Conservation (phyloP, 176 grass and related monocot species). For the Guadua angustifolia region DNA sequence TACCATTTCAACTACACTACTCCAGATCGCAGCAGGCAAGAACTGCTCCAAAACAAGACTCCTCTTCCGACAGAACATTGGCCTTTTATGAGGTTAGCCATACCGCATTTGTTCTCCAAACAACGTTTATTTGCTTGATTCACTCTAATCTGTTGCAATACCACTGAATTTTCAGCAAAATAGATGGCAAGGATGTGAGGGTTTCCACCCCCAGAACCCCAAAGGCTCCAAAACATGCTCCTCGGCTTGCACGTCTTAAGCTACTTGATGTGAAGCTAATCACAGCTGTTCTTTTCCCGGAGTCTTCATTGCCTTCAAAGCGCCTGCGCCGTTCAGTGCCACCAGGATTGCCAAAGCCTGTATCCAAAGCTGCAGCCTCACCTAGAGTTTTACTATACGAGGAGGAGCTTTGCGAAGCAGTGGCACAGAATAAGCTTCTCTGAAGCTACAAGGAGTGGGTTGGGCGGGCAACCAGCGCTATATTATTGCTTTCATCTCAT, state of each 20-base stretch:
- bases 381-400: conserved; percentile 72
- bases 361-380: conserved; percentile 60
- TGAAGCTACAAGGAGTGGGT: conserved; percentile 42
- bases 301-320: conserved; percentile 56
- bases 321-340: conserved; percentile 50
- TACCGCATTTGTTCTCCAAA: neutral
- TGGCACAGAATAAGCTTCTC: conserved; percentile 93
- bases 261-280: conserved; percentile 76
- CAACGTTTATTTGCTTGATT: neutral
- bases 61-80: conserved; percentile 76
- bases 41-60: conserved; percentile 70
- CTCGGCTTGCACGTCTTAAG: conserved; percentile 58
- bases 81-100: conserved; percentile 69
- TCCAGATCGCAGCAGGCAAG: conserved; percentile 76
- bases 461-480: neutral
- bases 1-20: conserved; percentile 91
- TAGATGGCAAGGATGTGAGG: conserved; percentile 55
- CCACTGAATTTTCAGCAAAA: conserved; percentile 45
- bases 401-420: conserved; percentile 90
- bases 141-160: conserved; percentile 27
- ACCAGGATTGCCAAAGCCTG: conserved; percentile 72
- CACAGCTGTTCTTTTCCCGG: conserved; percentile 85
- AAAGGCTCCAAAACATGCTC: conserved; percentile 69
- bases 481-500: conserved; percentile 16
- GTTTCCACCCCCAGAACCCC: conserved; percentile 66